phyloP scores from a whole-genome alignment of 768 basidiomycete genomes.

The Mycena maculata region DNA sequence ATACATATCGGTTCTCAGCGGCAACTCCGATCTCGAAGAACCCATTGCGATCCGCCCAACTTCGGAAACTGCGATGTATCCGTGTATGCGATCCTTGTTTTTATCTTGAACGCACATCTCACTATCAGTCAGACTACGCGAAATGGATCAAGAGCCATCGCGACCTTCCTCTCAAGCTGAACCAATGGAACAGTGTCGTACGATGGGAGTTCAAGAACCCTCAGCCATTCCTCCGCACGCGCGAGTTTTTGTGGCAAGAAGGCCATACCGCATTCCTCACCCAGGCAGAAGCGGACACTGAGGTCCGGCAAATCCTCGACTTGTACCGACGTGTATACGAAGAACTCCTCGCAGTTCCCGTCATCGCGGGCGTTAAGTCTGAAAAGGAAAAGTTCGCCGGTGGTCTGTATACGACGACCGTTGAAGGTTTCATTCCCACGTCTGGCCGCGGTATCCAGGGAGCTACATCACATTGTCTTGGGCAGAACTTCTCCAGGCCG shows the following conservation, averaged over 20 bases:
- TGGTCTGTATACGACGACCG: constrained; percentile 96
- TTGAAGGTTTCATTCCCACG: constrained; percentile 98
- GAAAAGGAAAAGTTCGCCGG: constrained; percentile 99
- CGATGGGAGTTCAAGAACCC: constrained; percentile 99
- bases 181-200: constrained; percentile 99
- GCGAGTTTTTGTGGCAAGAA: constrained; percentile 99
- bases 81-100: constrained; percentile 67
- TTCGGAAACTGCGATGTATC: constrained; percentile 99
- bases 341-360: constrained; percentile 96
- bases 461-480: constrained; percentile 97
- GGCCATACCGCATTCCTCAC: constrained; percentile 96
- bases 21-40: constrained; percentile 93
- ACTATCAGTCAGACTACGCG: constrained; percentile 78
- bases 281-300: constrained; percentile 88
- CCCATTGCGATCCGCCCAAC: constrained; percentile 98
- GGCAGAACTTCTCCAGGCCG: constrained; percentile 96
- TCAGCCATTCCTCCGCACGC: constrained; percentile 98
- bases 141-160: constrained; percentile 99
- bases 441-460: constrained; percentile 98
- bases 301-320: constrained; percentile 94
- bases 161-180: constrained; percentile 95
- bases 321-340: constrained; percentile 96
- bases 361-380: constrained; percentile 96
- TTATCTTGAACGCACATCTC: not conserved
- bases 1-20: constrained; percentile 57